Conservation (phyloP, 2,329 filamentous ascomycete genomes). For the Fusarium anguioides region DNA sequence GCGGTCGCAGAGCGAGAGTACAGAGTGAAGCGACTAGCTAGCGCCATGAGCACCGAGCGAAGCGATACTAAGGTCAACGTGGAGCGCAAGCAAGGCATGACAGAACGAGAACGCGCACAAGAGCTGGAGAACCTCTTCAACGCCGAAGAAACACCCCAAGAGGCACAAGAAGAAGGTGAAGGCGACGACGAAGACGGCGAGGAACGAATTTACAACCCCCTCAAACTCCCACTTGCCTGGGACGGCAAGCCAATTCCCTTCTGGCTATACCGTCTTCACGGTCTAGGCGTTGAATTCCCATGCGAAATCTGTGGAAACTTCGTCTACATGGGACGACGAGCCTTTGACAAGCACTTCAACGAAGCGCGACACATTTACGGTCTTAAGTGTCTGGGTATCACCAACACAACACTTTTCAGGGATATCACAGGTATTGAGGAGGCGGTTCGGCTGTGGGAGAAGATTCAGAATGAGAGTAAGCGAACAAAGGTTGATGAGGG, state of each 20-base stretch:
- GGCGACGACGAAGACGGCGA: conserved; percentile 81
- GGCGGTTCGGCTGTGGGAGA: conserved; percentile 89
- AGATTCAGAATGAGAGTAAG: conserved; percentile 88
- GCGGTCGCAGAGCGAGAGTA: conserved; percentile 91
- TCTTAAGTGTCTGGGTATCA: conserved; percentile 92
- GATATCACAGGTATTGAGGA: conserved; percentile 95
- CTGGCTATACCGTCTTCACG: conserved; percentile 98
- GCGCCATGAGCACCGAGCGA: conserved; percentile 86
- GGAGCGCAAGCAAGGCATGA: conserved; percentile 97
- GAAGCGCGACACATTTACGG: conserved; percentile 94
- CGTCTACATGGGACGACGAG: conserved; percentile 96
- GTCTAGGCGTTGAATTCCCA: conserved; percentile 90
- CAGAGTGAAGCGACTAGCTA: conserved; percentile 81
- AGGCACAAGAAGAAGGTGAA: conserved; percentile 64
- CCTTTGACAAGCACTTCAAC: conserved; percentile 98
- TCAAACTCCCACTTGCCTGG: conserved; percentile 96
- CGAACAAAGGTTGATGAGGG: conserved; percentile 80
- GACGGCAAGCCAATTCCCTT: conserved; percentile 99
- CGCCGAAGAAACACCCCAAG: conserved; percentile 47
- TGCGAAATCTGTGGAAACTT: conserved; percentile 99
- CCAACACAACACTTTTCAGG: conserved; percentile 87
- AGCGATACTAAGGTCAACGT: conserved; percentile 93
- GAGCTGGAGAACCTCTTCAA: conserved; percentile 88
- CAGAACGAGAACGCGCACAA: conserved; percentile 92
- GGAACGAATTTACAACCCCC: conserved; percentile 94